Evolutionary conservation across 768 basidiomycete species (phyloP), one percentile per base, ranked within the genome.

Genomic region (Collybiopsis confluens): DNA sequence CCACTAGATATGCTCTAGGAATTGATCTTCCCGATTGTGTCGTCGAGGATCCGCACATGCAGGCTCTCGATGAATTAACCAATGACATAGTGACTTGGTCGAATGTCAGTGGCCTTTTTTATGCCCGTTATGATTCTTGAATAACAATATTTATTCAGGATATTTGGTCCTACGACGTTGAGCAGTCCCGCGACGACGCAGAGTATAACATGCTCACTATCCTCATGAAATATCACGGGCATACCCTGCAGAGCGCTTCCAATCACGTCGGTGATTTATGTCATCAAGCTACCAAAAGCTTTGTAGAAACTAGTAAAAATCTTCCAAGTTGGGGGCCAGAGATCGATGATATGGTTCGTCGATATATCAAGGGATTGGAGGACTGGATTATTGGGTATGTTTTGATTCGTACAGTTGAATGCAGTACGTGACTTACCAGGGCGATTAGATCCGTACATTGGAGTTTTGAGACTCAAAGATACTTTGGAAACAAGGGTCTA

Each of bases 61-160:
- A 65, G 52, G 75, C 77, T 50, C 74, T 91, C 51, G 82, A 81
- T 46, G 80, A 88, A 61, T 77, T 80, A 18, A 75, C 88, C 18
- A 90, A 90, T 55, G 89, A 90, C 59, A 73, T 90, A 51, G 85
- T 90, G 51, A 82, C 86, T n/a, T 89, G 86, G 87, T 88, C 88
- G 18, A 91, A 91, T 62, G 88, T 88, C 66, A 62, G 81, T 62
- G 5, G 30, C 13, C 43, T 42, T 13, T 33, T 13, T 6, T 33
- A 5, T 33, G 30, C 30, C 13, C 30, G 13, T 28, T 55, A 40
- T 33, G 33, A 45, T 44, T 37, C 28, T 28, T 20, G n/a, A 33
- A 5, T n/a, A n/a, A n/a, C n/a, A n/a, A 7, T 37, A 7, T 38
- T 24, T 4, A 30, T 36, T 2, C 54, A 87, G 86, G 87, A 88